These are phyloP conservation scores for Gigaspora rosea DNA, from an alignment of 192 early-diverging fungal genomes.

Conservation along the genomic window DNA sequence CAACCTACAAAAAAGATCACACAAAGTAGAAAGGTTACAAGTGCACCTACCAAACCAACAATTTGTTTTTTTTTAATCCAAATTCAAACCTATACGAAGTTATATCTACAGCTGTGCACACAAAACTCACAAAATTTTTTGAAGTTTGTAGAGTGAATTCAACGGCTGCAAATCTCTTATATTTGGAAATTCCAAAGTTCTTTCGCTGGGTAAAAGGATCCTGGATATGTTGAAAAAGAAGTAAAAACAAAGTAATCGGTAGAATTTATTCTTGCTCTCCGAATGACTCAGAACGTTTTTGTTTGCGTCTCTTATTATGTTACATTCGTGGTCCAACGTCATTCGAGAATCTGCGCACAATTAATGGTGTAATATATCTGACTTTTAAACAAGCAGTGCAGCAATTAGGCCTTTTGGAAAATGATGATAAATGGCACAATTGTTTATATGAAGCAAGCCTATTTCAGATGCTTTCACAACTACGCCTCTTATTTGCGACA, in stretches of 20 bases:
- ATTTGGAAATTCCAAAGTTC: constrained; percentile 15
- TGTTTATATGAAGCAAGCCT: not conserved
- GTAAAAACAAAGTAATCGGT: not conserved
- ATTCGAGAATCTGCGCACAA: constrained; percentile 28
- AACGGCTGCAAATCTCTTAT: constrained; percentile 16
- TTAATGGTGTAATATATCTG: constrained; percentile 13
- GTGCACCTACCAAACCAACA: constrained; percentile 35
- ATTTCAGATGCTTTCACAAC: not conserved
- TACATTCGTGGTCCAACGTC: constrained; percentile 25
- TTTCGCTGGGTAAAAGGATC: constrained; percentile 8
- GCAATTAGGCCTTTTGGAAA: constrained; percentile 29
- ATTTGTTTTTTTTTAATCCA: constrained; percentile 6
- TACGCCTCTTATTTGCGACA: constrained; percentile 32
- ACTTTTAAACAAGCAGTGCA: constrained; percentile 28
- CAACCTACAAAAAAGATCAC: constrained; percentile 33
- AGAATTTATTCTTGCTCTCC: no score
- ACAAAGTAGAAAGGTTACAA: constrained; percentile 26
- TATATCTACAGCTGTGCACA: not conserved
- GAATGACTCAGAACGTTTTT: no score
- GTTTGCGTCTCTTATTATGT: constrained; percentile 20
- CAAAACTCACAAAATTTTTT: constrained; percentile 27
- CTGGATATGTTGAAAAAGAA: not conserved
- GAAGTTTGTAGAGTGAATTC: not conserved
- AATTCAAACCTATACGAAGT: not conserved
- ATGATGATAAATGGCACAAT: constrained; percentile 29